These are phyloP conservation scores for Onygenales sp. DNA, from an alignment of 2,329 filamentous ascomycete species.

Conservation along the genomic window DNA sequence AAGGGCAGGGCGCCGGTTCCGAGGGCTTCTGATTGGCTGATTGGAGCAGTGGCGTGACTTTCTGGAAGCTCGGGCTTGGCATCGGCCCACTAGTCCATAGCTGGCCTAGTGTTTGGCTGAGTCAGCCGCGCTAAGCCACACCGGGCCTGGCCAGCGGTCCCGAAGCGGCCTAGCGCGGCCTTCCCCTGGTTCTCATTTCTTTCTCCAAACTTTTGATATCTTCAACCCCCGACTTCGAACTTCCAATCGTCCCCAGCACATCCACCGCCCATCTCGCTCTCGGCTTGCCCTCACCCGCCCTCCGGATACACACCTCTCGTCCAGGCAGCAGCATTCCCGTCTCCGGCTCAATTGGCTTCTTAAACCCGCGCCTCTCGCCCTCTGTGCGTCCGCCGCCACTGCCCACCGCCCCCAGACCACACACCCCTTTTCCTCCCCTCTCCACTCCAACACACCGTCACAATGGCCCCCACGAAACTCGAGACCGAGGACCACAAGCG, in stretches of 20 bases:
- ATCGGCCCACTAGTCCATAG: background rate
- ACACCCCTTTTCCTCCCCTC: constrained; percentile 10
- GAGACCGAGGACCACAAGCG: constrained; percentile 75
- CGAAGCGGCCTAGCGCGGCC: too few relatives aligned
- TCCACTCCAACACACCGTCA: constrained; percentile 1
- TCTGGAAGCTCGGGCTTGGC: background rate
- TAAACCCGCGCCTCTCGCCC: background rate
- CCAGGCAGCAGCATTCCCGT: background rate
- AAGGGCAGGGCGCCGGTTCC: background rate
- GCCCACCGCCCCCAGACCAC: background rate
- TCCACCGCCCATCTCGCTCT: constrained; percentile 3
- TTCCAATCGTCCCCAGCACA: too few relatives aligned
- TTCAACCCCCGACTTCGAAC: too few relatives aligned
- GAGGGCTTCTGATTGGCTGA: background rate
- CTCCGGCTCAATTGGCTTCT: background rate
- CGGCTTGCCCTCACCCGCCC: constrained; percentile 6
- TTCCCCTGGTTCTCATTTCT: too few relatives aligned
- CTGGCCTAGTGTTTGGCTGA: background rate
- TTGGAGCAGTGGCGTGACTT: background rate
- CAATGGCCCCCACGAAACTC: constrained; percentile 50
- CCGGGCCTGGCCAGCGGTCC: too few relatives aligned
- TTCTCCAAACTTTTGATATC: too few relatives aligned
- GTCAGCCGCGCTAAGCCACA: too few relatives aligned
- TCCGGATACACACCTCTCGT: background rate
- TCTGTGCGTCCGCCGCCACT: background rate